These are phyloP conservation scores for Helicostylum pulchrum DNA, from an alignment of 192 early-diverging fungal genomes.

Conservation along the genomic window DNA sequence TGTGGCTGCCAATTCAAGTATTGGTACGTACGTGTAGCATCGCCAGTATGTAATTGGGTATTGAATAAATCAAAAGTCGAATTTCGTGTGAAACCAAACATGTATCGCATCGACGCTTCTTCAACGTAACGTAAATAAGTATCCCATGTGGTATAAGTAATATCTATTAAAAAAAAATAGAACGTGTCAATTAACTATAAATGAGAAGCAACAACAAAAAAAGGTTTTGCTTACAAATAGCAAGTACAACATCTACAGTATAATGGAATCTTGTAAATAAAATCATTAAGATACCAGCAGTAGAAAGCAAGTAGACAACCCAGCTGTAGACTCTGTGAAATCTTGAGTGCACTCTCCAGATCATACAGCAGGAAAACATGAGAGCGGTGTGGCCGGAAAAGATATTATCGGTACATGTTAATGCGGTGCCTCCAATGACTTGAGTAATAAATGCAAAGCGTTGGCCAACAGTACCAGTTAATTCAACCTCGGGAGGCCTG, in stretches of 20 bases:
- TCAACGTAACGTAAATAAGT: conserved; percentile 22
- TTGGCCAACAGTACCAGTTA: conserved; percentile 35
- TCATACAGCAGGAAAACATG: conserved; percentile 48
- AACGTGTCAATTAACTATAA: not conserved
- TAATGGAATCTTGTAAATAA: conserved; percentile 57
- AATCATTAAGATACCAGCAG: conserved; percentile 47
- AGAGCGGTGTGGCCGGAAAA: conserved; percentile 62
- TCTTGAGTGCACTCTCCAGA: conserved; percentile 54
- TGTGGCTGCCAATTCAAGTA: conserved; percentile 25
- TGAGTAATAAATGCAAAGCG: conserved; percentile 43
- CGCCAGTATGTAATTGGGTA: not conserved
- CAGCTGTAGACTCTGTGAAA: conserved; percentile 41
- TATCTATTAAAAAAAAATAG: conserved; percentile 14
- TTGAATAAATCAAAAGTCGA: conserved; percentile 25
- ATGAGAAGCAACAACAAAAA: too few relatives aligned
- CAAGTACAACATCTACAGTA: conserved; percentile 59
- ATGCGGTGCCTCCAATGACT: conserved; percentile 44
- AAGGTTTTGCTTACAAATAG: conserved; percentile 30
- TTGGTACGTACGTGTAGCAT: conserved; percentile 16
- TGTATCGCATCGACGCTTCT: conserved; percentile 27
- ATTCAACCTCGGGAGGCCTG: conserved; percentile 35
- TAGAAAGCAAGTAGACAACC: conserved; percentile 34
- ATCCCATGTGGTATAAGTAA: conserved; percentile 24
- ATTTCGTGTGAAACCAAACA: conserved; percentile 17
- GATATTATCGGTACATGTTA: conserved; percentile 63